Evolutionary conservation across 1,284 basidiomycete genomes (phyloP), one percentile per base, ranked within the genome.

Genomic region (Pseudozyma hubeiensis): DNA sequence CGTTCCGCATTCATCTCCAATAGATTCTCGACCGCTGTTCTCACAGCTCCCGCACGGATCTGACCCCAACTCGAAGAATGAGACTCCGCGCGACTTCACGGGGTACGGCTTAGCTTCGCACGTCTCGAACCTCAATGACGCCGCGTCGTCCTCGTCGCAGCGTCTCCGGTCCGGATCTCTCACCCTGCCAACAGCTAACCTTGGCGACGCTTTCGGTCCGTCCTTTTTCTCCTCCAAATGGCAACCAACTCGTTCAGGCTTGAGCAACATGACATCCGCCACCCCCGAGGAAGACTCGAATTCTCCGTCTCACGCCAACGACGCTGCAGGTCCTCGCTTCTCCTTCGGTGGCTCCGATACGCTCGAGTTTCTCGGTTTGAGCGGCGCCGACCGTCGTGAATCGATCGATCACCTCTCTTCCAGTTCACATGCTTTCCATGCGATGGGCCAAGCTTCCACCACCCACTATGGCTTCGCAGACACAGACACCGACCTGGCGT

Each of bases 281-380:
- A 14, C 54, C 3, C 35, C 51, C 13, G 65, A 68, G 9, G 65
- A 69, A 7, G 62, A 64, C 5, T 16, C 53, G 3, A 37, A 14
- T 10, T 55, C 48, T 17, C 51, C 49, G 0, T 52, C 47, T n/a
- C 33, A 54, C 6, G 11, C 40, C 2, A 40, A 44, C 7, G 56
- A 70, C 37, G 64, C 50, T 2, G 7, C 37, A n/a, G 47, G 29
- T 16, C 56, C 56, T 35, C 61, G 54, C 8, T 60, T 71, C 64
- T 58, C 73, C 10, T 67, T 71, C 39, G 62, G 64, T 53, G 57
- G 50, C 13, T 29, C 57, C 10, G 62, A 72, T 51, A 81, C 76
- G 53, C 69, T 82, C 30, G 75, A 82, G 51, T 81, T 80, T 37
- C 71, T 82, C 29, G 78, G 80, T 30, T 37, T 82, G 5, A 63